Conservation (phyloP, 1,284 basidiomycete species). For the Ceratorhiza oryzae-sativae region DNA sequence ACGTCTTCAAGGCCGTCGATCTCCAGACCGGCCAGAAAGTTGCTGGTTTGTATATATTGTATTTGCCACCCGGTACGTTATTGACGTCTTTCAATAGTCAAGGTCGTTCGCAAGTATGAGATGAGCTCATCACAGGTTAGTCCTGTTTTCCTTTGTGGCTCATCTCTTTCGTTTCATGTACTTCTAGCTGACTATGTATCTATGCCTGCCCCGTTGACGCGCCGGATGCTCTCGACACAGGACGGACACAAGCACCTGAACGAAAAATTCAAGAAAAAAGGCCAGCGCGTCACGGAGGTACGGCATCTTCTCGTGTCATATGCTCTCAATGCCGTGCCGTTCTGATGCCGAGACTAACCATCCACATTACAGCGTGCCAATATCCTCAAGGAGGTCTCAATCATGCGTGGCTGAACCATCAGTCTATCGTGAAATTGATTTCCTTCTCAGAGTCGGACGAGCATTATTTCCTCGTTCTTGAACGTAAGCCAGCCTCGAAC, state of each 20-base stretch:
- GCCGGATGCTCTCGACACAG: conserved; percentile 55
- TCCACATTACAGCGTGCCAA: conserved; percentile 81
- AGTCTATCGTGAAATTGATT: conserved; percentile 86
- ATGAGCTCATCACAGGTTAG: conserved; percentile 95
- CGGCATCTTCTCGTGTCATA: conserved; percentile 43
- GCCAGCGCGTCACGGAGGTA: conserved; percentile 96
- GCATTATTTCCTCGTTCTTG: conserved; percentile 93
- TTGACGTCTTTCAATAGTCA: conserved; percentile 63
- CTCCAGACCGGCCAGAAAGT: conserved; percentile 79
- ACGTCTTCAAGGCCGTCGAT: conserved; percentile 95
- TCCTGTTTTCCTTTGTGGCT: conserved; percentile 46
- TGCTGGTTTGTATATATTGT: conserved; percentile 66
- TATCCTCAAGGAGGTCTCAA: conserved; percentile 99
- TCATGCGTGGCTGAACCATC: conserved; percentile 96
- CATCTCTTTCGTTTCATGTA: conserved; percentile 43
- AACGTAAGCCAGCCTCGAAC: conserved; percentile 64
- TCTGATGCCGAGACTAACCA: conserved; percentile 39
- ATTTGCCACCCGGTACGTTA: neutral
- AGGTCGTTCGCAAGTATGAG: conserved; percentile 97
- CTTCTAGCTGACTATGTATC: conserved; percentile 25
- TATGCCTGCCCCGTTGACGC: conserved; percentile 39
- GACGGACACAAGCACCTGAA: conserved; percentile 92
- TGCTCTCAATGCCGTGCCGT: conserved; percentile 42
- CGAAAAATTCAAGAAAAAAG: conserved; percentile 88
- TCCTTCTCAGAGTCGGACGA: conserved; percentile 90